Percentiles rank a stretch among this genome's conserved stretches.
These are phyloP conservation scores for Botrytis galanthina DNA, from an alignment of 2,329 filamentous ascomycete species.

Conservation along the genomic window DNA sequence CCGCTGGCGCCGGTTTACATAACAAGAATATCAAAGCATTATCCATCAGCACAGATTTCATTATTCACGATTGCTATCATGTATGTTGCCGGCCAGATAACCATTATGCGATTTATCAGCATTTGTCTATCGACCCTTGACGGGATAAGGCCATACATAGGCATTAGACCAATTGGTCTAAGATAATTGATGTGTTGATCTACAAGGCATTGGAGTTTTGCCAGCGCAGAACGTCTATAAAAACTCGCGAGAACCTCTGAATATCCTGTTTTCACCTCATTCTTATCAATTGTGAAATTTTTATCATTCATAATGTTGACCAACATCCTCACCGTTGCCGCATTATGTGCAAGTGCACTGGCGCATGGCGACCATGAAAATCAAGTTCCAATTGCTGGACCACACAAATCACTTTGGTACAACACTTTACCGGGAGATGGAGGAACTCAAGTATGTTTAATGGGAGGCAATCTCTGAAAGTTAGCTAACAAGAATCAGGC, in stretches of 20 bases:
- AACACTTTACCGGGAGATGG: conserved; percentile 79
- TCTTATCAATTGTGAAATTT: conserved; percentile 7
- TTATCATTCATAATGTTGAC: conserved; percentile 31
- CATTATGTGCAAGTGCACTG: conserved; percentile 63
- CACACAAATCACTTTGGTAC: conserved; percentile 77
- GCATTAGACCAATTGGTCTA: conserved; percentile 4
- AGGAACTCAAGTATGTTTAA: conserved; percentile 65
- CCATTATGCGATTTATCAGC: neutral
- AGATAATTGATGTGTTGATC: neutral
- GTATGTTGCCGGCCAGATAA: conserved; percentile 11
- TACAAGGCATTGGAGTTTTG: conserved; percentile 5
- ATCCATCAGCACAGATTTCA: conserved; percentile 6
- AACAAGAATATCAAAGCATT: neutral
- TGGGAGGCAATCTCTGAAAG: conserved; percentile 9
- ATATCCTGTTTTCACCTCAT: neutral
- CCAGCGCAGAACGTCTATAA: conserved; percentile 14
- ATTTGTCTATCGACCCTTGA: neutral
- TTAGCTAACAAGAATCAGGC: conserved; percentile 50
- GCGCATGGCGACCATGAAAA: conserved; percentile 87
- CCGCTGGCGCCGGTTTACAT: conserved; percentile 3
- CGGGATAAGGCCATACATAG: conserved; percentile 9
- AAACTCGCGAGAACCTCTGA: neutral
- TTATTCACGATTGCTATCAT: conserved; percentile 16
- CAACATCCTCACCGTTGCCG: conserved; percentile 30
- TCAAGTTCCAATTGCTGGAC: conserved; percentile 49